These are phyloP conservation scores for Torulaspora gathmanii DNA, from an alignment of 805 yeast species.

Conservation along the genomic window DNA sequence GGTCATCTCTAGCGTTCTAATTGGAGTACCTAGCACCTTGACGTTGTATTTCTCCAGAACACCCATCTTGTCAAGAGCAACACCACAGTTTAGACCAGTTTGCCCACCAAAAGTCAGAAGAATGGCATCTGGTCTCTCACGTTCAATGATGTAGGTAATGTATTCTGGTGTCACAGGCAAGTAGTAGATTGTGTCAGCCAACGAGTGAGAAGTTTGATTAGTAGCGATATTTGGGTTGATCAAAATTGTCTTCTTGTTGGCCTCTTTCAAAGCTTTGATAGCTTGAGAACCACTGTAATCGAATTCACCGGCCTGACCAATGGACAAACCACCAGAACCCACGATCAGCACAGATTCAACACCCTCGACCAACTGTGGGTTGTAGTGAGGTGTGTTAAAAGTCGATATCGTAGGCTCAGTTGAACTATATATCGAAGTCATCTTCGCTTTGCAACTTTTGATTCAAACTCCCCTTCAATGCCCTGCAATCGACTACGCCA, in stretches of 20 bases:
- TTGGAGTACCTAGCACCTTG: constrained; percentile 96
- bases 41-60: constrained; percentile 84
- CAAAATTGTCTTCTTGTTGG: constrained; percentile 75
- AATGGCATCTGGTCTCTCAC: constrained; percentile 95
- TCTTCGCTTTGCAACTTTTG: constrained; percentile 2
- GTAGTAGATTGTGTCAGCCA: constrained; percentile 93
- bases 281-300: constrained; percentile 98
- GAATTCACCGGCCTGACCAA: constrained; percentile 98
- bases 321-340: constrained; percentile 96
- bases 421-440: constrained; percentile 30
- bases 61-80: constrained; percentile 90
- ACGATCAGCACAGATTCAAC: constrained; percentile 65
- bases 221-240: constrained; percentile 97
- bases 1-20: constrained; percentile 88
- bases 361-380: constrained; percentile 33
- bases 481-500: too few relatives aligned
- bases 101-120: constrained; percentile 97
- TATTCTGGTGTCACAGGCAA: constrained; percentile 97
- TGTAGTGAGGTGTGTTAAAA: constrained; percentile 29
- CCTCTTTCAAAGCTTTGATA: constrained; percentile 89
- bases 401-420: constrained; percentile 32
- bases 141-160: constrained; percentile 88
- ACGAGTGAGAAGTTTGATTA: constrained; percentile 89
- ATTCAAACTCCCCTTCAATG: constrained; percentile 2
- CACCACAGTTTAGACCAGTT: constrained; percentile 95